These are phyloP conservation scores for Metschnikowia amazonensis DNA, from an alignment of 805 yeast species.

Conservation along the genomic window DNA sequence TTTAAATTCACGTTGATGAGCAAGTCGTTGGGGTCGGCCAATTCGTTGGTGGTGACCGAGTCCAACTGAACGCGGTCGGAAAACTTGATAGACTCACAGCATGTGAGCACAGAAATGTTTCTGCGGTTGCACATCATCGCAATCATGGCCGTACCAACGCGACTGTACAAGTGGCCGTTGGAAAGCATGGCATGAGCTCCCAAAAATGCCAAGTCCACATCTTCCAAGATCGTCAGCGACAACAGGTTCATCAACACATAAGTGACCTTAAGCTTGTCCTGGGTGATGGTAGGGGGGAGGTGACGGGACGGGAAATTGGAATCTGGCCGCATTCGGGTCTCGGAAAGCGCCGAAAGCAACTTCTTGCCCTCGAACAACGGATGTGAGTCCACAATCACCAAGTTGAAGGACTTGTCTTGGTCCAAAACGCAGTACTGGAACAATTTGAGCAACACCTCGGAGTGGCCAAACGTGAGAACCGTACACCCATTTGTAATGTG, in stretches of 20 bases:
- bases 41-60: constrained; percentile 89
- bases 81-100: constrained; percentile 93
- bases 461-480: constrained; percentile 82
- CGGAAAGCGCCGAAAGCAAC: constrained; percentile 61
- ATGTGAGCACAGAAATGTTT: constrained; percentile 89
- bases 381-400: constrained; percentile 86
- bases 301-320: constrained; percentile 15
- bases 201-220: constrained; percentile 84
- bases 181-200: constrained; percentile 98
- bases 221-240: constrained; percentile 69
- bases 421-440: constrained; percentile 62
- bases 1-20: constrained; percentile 45
- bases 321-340: constrained; percentile 25
- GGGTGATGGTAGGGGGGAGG: constrained; percentile 26
- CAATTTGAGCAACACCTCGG: constrained; percentile 74
- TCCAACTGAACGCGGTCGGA: constrained; percentile 94
- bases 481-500: constrained; percentile 77
- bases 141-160: constrained; percentile 92
- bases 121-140: constrained; percentile 88
- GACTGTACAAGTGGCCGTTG: constrained; percentile 85
- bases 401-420: constrained; percentile 63
- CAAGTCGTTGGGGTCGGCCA: constrained; percentile 75
- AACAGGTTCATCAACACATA: constrained; percentile 79
- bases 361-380: constrained; percentile 92
- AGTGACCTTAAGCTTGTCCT: constrained; percentile 64